Evolutionary conservation across 2,329 filamentous ascomycete genomes (phyloP), one percentile per base, ranked within the genome.

Genomic region (Trichoderma koningiopsis): DNA sequence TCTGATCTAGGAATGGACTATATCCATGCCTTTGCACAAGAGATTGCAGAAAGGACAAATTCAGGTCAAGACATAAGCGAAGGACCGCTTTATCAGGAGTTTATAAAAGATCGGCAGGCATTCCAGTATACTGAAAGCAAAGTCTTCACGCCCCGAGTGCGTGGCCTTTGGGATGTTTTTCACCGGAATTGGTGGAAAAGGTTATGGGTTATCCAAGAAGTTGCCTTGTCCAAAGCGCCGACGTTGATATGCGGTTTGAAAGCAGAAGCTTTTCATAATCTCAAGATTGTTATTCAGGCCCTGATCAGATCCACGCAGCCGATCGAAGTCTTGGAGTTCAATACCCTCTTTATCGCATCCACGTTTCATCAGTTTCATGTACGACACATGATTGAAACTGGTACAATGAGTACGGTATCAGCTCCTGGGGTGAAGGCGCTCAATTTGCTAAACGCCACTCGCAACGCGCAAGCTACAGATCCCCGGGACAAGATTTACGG

Each of bases 401-500:
- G 60, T 4, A 22, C 4, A 37, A 63, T 63, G 47, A 22, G 47
- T 3, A 11, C 53, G n/a, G 2, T 37, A 37, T 53, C 60, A 0
- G 1, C 53, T 16, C 55, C 56, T 14, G 64, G 55, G 31, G 40
- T n/a, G 16, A 68, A 68, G 37, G 64, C 64, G 6, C 64, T 68
- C 16, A 10, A 33, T 47, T 52, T 61, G 13, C 29, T 68, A 1
- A 68, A 68, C 22, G 64, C 64, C 4, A 68, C 56, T 1, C 64
- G 64, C 16, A 68, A 61, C 16, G 19, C 64, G 14, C 29, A 60
- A 47, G 64, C 56, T 16, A 31, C 56, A 6, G 64, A 68, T 29
- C 64, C 64, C 5, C 64, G 64, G 4, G 64, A 68, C 64, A 68
- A 68, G 27, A 68, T 68, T 61, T 61, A 68, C 2, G 64, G 64